Conservation (phyloP, 805 yeast species). For the Saturnispora quitensis region DNA sequence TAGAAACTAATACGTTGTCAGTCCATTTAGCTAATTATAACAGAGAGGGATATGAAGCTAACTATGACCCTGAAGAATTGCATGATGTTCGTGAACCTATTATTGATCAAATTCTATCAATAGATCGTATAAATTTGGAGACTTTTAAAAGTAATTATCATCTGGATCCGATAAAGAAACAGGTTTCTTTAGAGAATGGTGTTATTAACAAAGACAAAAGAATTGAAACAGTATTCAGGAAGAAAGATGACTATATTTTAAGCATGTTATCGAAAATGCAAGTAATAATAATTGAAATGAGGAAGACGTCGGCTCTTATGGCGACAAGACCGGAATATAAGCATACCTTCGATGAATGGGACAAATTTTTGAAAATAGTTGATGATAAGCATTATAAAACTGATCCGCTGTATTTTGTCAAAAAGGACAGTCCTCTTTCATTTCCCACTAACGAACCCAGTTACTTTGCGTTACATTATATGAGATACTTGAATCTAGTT, state of each 20-base stretch:
- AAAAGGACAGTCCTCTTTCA: constrained; percentile 57
- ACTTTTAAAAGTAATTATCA: constrained; percentile 9
- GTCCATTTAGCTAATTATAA: constrained; percentile 18
- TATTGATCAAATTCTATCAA: constrained; percentile 10
- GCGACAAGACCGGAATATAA: constrained; percentile 32
- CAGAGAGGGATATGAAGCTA: constrained; percentile 16
- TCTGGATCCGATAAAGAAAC: constrained; percentile 1
- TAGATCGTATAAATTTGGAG: constrained; percentile 16
- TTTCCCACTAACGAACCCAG: constrained; percentile 63
- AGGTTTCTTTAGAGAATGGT: background rate
- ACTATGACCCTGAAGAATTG: constrained; percentile 4
- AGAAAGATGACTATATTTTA: constrained; percentile 21
- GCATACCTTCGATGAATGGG: constrained; percentile 49
- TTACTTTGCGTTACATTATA: constrained; percentile 33
- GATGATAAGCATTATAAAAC: constrained; percentile 17
- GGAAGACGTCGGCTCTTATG: constrained; percentile 25
- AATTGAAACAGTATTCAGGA: constrained; percentile 16
- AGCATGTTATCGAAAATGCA: constrained; percentile 18
- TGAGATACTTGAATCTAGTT: constrained; percentile 19
- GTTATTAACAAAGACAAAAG: constrained; percentile 8
- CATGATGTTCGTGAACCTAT: constrained; percentile 8
- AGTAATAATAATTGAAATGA: constrained; percentile 25
- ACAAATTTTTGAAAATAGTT: constrained; percentile 26
- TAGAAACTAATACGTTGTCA: constrained; percentile 12
- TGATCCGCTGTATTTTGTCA: constrained; percentile 47